Percentiles rank a stretch among this genome's conserved stretches.
Conservation (phyloP, 2,329 filamentous ascomycete species). For the Pseudogymnoascus sp. region DNA sequence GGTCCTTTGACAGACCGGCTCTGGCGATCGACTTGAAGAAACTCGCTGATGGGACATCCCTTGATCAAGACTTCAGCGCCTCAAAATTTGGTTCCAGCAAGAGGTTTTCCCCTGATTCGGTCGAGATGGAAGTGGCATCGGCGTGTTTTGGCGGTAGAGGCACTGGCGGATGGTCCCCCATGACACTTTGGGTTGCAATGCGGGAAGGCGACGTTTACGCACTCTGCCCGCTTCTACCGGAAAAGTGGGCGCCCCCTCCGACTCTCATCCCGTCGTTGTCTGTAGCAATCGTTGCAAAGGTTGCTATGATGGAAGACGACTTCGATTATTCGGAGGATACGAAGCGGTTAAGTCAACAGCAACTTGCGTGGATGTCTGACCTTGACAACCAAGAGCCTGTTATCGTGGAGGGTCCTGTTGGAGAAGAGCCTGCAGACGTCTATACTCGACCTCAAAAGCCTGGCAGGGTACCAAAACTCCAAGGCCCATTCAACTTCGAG, state of each 20-base stretch:
- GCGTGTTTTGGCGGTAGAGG: constrained; percentile 65
- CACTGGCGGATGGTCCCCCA: constrained; percentile 82
- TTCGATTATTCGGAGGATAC: constrained; percentile 42
- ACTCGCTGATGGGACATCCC: constrained; percentile 71
- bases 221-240: constrained; percentile 79
- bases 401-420: constrained; percentile 41
- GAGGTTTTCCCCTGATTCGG: constrained; percentile 77
- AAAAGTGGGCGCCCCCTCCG: constrained; percentile 71
- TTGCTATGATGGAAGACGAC: constrained; percentile 55
- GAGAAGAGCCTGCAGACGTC: constrained; percentile 46
- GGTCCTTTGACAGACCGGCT: constrained; percentile 77
- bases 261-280: constrained; percentile 75
- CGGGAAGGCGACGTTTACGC: constrained; percentile 87
- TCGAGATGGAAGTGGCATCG: constrained; percentile 90
- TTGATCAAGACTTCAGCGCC: constrained; percentile 76
- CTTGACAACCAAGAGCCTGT: constrained; percentile 55
- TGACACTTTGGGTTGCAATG: constrained; percentile 98
- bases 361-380: constrained; percentile 60
- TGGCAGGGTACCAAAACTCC: constrained; percentile 50
- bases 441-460: constrained; percentile 50
- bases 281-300: constrained; percentile 70
- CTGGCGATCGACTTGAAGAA: constrained; percentile 84
- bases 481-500: constrained; percentile 54
- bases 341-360: constrained; percentile 53
- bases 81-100: constrained; percentile 66